Evolutionary conservation across 2,329 filamentous ascomycete species (phyloP).

Genomic region (Pestalotiopsis sp.): DNA sequence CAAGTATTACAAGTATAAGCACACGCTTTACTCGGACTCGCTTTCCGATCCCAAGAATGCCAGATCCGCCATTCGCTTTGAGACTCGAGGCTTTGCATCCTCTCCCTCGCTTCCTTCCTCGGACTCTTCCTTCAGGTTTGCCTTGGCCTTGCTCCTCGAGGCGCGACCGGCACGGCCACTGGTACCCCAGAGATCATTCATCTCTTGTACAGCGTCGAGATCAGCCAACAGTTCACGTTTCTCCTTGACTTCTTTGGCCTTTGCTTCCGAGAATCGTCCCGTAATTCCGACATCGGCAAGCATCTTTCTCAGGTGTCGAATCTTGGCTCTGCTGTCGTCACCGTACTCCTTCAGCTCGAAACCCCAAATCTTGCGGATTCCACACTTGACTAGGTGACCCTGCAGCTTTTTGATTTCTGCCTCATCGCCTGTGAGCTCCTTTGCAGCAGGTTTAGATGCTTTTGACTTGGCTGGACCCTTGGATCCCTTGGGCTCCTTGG

Average conservation of each 20-base stretch:
- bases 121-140: conserved; percentile 40
- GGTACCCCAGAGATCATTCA: conserved; percentile 76
- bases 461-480: conserved; percentile 42
- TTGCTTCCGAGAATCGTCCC: conserved; percentile 83
- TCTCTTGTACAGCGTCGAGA: conserved; percentile 81
- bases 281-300: conserved; percentile 84
- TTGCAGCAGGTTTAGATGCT: conserved; percentile 30
- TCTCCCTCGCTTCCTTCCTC: conserved; percentile 35
- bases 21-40: conserved; percentile 55
- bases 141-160: conserved; percentile 43
- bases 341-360: conserved; percentile 78
- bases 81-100: conserved; percentile 39
- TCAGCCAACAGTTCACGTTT: conserved; percentile 82
- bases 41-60: conserved; percentile 72
- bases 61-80: conserved; percentile 53
- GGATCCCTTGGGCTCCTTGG: conserved; percentile 34
- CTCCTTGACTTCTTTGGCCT: conserved; percentile 86
- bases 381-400: conserved; percentile 84
- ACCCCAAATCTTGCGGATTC: conserved; percentile 89
- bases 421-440: conserved; percentile 61
- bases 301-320: conserved; percentile 78
- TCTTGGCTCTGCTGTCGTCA: conserved; percentile 75
- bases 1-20: neutral
- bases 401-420: conserved; percentile 88
- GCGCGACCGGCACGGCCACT: conserved; percentile 39